phyloP scores from a whole-genome alignment of 1,284 basidiomycete species.

The Ceratobasidium sp. region DNA sequence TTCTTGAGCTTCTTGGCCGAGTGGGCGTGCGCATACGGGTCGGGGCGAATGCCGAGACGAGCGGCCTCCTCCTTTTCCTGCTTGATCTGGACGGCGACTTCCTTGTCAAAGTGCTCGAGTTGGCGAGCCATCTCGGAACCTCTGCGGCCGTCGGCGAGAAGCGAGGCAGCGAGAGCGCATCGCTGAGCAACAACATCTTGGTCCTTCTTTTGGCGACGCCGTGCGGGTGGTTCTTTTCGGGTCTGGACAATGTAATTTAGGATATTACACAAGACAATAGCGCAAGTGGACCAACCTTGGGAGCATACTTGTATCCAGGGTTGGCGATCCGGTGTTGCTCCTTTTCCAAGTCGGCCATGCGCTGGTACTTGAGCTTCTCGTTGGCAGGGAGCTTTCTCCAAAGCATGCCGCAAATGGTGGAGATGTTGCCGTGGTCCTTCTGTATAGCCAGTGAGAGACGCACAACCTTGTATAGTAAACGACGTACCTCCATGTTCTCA shows the following conservation, averaged over 20 bases:
- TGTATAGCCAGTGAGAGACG: background rate
- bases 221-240: conserved; percentile 36
- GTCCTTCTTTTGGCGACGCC: conserved; percentile 43
- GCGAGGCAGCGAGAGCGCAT: conserved; percentile 33
- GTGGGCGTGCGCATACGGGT: conserved; percentile 38
- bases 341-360: conserved; percentile 42
- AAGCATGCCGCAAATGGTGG: conserved; percentile 42
- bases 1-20: conserved; percentile 43
- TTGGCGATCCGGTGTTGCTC: conserved; percentile 39
- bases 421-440: conserved; percentile 43
- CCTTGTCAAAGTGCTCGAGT: conserved; percentile 40
- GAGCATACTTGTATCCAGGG: conserved; percentile 41
- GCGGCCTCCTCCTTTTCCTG: conserved; percentile 39
- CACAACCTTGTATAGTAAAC: background rate
- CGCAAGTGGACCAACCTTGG: conserved; percentile 18
- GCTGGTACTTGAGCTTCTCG: conserved; percentile 44
- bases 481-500: conserved; percentile 37
- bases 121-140: conserved; percentile 38
- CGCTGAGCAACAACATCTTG: conserved; percentile 42
- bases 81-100: conserved; percentile 41
- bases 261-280: background rate
- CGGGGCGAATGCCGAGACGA: conserved; percentile 36
- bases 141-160: conserved; percentile 39
- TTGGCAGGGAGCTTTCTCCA: conserved; percentile 34
- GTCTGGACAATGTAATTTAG: background rate